These are phyloP conservation scores for Alternaria alternata DNA, from an alignment of 2,329 filamentous ascomycete genomes.

Conservation along the genomic window DNA sequence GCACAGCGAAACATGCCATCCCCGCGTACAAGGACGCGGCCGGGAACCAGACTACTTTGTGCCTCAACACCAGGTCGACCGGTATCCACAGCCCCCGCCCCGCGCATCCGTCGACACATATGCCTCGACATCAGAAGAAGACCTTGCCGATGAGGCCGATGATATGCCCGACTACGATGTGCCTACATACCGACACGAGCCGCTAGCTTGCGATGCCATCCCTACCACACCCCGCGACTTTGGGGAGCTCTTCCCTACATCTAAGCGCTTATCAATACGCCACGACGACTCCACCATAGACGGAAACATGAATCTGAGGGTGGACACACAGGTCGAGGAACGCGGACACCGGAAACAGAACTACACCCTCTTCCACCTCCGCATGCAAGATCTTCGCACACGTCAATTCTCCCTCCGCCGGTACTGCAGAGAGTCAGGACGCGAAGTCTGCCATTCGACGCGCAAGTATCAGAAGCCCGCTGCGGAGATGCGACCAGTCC, in stretches of 20 bases:
- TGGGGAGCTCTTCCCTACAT: constrained; percentile 83
- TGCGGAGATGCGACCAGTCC: constrained; percentile 58
- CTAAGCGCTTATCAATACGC: constrained; percentile 79
- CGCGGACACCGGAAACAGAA: constrained; percentile 67
- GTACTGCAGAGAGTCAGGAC: constrained; percentile 91
- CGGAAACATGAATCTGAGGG: constrained; percentile 94
- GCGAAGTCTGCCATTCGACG: constrained; percentile 88
- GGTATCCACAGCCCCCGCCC: constrained; percentile 28
- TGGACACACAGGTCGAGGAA: constrained; percentile 76
- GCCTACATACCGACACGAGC: constrained; percentile 68
- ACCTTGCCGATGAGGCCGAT: constrained; percentile 58
- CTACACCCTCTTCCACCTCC: constrained; percentile 87
- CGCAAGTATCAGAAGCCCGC: constrained; percentile 70
- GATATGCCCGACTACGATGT: constrained; percentile 63
- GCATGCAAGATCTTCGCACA: constrained; percentile 88
- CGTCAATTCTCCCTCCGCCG: constrained; percentile 90
- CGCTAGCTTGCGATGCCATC: constrained; percentile 71
- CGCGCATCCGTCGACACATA: constrained; percentile 79
- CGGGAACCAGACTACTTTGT: constrained; percentile 37
- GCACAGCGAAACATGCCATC: constrained; percentile 43
- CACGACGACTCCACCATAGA: constrained; percentile 91
- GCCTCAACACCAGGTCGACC: constrained; percentile 16
- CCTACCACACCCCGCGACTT: constrained; percentile 85
- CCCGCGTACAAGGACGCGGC: constrained; percentile 37
- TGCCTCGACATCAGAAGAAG: constrained; percentile 74